phyloP scores from a whole-genome alignment of 495 filamentous ascomycete genomes.

The Talaromyces liani region DNA sequence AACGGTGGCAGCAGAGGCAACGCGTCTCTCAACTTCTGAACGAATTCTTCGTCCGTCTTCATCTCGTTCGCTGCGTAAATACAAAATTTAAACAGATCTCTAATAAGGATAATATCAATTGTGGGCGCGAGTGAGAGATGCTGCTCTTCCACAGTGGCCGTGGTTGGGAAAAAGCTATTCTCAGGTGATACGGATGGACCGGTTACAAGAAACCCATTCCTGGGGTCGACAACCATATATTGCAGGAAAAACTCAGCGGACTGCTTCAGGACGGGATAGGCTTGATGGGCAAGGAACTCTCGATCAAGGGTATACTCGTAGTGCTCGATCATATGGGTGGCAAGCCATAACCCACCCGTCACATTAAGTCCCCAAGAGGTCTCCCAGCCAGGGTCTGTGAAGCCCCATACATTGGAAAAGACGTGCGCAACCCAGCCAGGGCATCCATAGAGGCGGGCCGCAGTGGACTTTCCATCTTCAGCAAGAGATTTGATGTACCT shows the following conservation, averaged over 20 bases:
- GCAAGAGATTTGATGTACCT: conserved; percentile 33
- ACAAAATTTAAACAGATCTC: conserved; percentile 1
- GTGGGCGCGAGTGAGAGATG: not conserved
- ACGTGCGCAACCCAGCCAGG: conserved; percentile 28
- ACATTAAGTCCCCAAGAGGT: conserved; percentile 34
- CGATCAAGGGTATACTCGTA: conserved; percentile 26
- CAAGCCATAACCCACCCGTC: conserved; percentile 32
- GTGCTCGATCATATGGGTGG: conserved; percentile 27
- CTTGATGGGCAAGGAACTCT: conserved; percentile 14
- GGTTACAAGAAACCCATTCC: conserved; percentile 21
- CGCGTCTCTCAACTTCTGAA: not conserved
- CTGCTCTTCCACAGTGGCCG: not conserved
- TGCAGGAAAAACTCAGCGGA: conserved; percentile 17
- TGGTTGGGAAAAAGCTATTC: conserved; percentile 19
- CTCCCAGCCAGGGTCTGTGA: conserved; percentile 27
- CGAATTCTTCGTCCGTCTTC: not conserved
- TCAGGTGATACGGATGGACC: conserved; percentile 35
- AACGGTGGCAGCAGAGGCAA: conserved; percentile 14
- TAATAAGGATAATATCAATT: not conserved
- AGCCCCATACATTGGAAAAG: conserved; percentile 37
- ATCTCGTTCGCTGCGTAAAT: not conserved
- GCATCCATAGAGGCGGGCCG: conserved; percentile 30
- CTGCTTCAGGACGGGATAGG: conserved; percentile 19
- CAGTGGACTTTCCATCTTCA: conserved; percentile 16
- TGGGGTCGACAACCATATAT: conserved; percentile 18